These are phyloP conservation scores for Trichoderma sp. DNA, from an alignment of 2,329 filamentous ascomycete genomes.

Conservation along the genomic window DNA sequence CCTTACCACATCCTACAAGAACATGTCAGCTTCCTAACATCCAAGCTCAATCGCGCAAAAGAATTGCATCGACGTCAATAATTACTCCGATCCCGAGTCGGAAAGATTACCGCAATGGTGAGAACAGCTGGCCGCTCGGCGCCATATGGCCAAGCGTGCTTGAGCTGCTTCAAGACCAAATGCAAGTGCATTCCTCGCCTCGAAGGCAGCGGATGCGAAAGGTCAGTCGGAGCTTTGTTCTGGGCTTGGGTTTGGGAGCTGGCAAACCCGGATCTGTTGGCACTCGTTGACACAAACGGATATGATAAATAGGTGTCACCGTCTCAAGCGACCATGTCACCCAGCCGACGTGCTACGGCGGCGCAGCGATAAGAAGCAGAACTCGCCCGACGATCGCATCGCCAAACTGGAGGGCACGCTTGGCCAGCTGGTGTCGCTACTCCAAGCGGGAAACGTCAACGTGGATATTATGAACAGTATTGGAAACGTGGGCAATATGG, in stretches of 20 bases:
- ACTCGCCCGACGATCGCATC: not conserved
- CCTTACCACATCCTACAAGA: not conserved
- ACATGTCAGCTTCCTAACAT: not conserved
- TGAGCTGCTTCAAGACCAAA: not conserved
- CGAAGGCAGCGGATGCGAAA: not conserved
- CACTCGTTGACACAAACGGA: not conserved
- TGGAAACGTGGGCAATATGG: not conserved
- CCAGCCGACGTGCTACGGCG: not conserved
- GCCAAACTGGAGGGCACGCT: not conserved
- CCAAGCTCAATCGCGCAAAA: not conserved
- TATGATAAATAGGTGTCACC: not conserved
- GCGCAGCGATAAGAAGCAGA: not conserved
- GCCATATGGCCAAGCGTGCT: not conserved
- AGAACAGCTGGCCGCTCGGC: not conserved
- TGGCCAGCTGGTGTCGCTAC: not conserved
- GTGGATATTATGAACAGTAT: not conserved
- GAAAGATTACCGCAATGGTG: not conserved
- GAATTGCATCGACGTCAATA: not conserved
- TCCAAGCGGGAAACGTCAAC: not conserved
- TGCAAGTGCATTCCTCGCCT: not conserved
- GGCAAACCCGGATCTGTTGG: not conserved
- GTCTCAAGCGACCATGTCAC: not conserved
- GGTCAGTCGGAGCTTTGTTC: not conserved
- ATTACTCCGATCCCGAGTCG: not conserved
- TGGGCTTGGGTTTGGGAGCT: not conserved